Base-by-base conservation (phyloP, 2,329 filamentous ascomycete species). In the Moelleriella libera region DNA sequence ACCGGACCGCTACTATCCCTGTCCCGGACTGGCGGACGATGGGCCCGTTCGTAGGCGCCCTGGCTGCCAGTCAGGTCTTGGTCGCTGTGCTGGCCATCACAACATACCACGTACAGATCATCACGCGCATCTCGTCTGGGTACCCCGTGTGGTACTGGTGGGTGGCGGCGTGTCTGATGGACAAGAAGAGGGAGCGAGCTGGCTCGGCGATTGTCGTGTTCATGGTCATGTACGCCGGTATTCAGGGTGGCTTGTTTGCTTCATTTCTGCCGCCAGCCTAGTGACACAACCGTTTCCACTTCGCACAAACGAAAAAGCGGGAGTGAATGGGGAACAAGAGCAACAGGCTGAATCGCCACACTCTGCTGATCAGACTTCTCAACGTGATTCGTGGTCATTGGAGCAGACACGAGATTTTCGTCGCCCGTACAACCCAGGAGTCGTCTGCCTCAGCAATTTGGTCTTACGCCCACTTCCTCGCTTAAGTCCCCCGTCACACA, bases 91-190 rank as follows among this genome's bases (percentile, higher is more conserved):
- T 90, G 50, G 85, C 88, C 21, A 64, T 89, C 21, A 87, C 82
- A 10, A 87, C 70, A 52, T 94, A 94, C 59, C 92, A 98, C 60
- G 84, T 96, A 30, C 92, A 98, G 64, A 94, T 98, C 55, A 83
- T 97, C 57, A 94, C 84, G 43, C 79, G 92, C 29, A 74, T 98
- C 12, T 83, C 87, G 1, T 95, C 89, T 0, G 90, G 82, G 0
- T 95, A 90, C 63, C 85, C 88, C 1, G 65, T 92, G 14, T 96
- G 88, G 88, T 92, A 95, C 60, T 82, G 85, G 72, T 87, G 83
- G 71, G 61, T 94, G 40, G 85, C 85, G 1, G 66, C 65, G 4
- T 63, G 61, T 34, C 55, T 77, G 6, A 54, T 62, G 43, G 60
- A 65, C 29, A 54, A 57, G 8, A 59, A 60, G 53, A 52, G 57